A percentile compares a stretch with the other conserved stretches of the same genome.
Conservation (phyloP, 805 yeast genomes). For the Cyberlindnera samutprakarnensis region DNA sequence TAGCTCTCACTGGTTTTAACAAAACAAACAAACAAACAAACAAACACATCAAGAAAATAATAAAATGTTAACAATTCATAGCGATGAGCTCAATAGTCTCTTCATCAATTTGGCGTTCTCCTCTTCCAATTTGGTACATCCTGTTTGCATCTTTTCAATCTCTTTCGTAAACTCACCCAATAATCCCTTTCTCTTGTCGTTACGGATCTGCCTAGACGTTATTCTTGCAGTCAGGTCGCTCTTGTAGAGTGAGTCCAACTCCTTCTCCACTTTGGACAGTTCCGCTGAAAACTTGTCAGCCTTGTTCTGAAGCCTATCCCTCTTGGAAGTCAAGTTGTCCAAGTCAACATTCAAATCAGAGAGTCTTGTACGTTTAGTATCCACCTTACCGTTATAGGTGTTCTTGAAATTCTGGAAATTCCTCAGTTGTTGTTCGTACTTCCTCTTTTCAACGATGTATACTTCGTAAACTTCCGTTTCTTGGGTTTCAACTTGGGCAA, state of each 20-base stretch:
- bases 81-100: no score
- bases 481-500: conserved; percentile 10
- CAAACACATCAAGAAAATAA: no score
- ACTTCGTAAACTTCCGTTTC: conserved; percentile 32
- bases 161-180: conserved; percentile 21
- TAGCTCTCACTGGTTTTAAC: no score
- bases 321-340: conserved; percentile 23
- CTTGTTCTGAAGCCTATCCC: conserved; percentile 26
- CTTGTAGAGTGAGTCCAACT: conserved; percentile 10
- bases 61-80: no score
- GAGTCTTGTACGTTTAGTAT: conserved; percentile 17
- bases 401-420: conserved; percentile 25
- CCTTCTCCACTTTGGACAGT: conserved; percentile 6
- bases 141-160: conserved; percentile 17
- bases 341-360: conserved; percentile 23
- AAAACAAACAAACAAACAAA: no score
- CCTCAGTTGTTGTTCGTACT: conserved; percentile 29
- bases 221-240: conserved; percentile 11
- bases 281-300: conserved; percentile 22
- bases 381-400: conserved; percentile 21
- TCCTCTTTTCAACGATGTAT: conserved; percentile 29
- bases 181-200: conserved; percentile 15
- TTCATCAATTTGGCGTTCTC: conserved; percentile 15
- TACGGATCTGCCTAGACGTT: conserved; percentile 14
- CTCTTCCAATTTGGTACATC: conserved; percentile 8